Evolutionary conservation across 2,329 filamentous ascomycete genomes (phyloP).

Genomic region (Claviceps quebecensis): DNA sequence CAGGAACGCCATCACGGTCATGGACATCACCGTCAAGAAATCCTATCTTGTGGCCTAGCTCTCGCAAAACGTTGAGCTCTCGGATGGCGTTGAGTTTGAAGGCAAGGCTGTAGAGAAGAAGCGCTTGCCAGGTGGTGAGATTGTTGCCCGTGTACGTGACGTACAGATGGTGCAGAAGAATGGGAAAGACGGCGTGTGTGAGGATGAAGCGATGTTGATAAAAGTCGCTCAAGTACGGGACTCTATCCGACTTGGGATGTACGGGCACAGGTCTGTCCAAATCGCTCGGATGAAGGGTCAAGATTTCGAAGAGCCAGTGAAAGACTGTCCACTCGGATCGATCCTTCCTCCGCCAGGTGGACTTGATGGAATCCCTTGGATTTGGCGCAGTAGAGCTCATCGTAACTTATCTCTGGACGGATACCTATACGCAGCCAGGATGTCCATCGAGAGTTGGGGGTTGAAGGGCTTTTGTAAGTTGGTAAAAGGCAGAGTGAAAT

Average conservation of each 20-base stretch:
- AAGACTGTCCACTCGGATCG: slow-evolving; percentile 5
- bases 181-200: slow-evolving; percentile 4
- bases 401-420: background rate
- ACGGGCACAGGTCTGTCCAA: slow-evolving; percentile 3
- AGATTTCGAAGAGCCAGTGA: slow-evolving; percentile 6
- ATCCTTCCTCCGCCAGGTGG: slow-evolving; percentile 5
- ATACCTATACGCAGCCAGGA: background rate
- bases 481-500: no score
- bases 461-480: no score
- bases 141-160: slow-evolving; percentile 4
- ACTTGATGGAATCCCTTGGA: slow-evolving; percentile 5
- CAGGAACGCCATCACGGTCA: slow-evolving; percentile 5
- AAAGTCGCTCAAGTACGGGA: slow-evolving; percentile 4
- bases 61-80: slow-evolving; percentile 2
- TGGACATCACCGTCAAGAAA: slow-evolving; percentile 7
- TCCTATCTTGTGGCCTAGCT: slow-evolving; percentile 1
- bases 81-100: slow-evolving; percentile 6
- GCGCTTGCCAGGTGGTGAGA: slow-evolving; percentile 4
- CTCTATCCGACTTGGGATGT: slow-evolving; percentile 3
- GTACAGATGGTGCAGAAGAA: slow-evolving; percentile 3
- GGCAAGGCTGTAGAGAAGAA: slow-evolving; percentile 2
- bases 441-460: no score
- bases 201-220: slow-evolving; percentile 6
- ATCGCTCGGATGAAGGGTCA: slow-evolving; percentile 2
- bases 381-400: background rate